Evolutionary conservation across 2,329 filamentous ascomycete genomes (phyloP).

Genomic region (Grosmannia clavigera): DNA sequence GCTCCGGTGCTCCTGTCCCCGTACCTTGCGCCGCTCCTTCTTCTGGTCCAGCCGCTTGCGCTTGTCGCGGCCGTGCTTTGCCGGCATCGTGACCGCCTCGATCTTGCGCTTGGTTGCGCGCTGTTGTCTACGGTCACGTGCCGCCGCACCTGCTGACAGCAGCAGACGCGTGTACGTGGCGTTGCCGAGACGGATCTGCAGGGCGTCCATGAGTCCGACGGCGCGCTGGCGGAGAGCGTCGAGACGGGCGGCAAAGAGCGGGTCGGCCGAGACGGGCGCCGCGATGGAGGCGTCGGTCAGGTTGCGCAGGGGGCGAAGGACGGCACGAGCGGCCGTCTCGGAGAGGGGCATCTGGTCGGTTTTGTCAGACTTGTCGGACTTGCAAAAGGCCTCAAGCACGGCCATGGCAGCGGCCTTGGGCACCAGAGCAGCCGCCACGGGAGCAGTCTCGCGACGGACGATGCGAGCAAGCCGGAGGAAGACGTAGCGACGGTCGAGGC

Average conservation of each 20-base stretch:
- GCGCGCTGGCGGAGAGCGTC: constrained; percentile 60
- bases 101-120: constrained; percentile 78
- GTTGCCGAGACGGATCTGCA: constrained; percentile 78
- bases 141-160: constrained; percentile 57
- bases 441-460: constrained; percentile 60
- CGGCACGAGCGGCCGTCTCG: constrained; percentile 41
- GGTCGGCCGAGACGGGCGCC: constrained; percentile 57
- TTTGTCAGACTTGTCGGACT: not conserved
- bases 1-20: constrained; percentile 58
- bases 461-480: constrained; percentile 69
- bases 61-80: constrained; percentile 67
- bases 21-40: constrained; percentile 71
- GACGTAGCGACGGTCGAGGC: constrained; percentile 43
- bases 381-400: too few species aligned
- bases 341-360: constrained; percentile 14
- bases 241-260: constrained; percentile 55
- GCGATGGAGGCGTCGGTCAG: constrained; percentile 71
- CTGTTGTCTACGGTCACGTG: constrained; percentile 60
- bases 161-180: constrained; percentile 66
- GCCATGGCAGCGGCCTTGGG: constrained; percentile 44
- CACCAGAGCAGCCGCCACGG: constrained; percentile 50
- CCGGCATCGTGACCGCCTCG: constrained; percentile 72
- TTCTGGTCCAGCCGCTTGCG: constrained; percentile 74
- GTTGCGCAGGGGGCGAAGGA: constrained; percentile 57
- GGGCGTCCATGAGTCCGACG: constrained; percentile 63